Evolutionary conservation across 2,329 filamentous ascomycete genomes (phyloP).

Genomic region (Rugonectria rugulosa): DNA sequence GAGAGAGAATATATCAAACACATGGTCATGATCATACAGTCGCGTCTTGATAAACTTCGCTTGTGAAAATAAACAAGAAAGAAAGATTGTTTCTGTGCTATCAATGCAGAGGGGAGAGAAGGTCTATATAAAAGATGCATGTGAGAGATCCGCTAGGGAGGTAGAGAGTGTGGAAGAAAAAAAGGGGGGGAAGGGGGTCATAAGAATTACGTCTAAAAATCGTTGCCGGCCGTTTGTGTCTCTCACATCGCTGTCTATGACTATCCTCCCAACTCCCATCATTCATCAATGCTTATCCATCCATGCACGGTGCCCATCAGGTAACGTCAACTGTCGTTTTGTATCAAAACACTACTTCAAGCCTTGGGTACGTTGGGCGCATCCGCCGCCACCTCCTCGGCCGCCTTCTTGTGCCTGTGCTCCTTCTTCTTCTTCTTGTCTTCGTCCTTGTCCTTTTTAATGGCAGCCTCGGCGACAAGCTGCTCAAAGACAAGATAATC

Average conservation of each 20-base stretch:
- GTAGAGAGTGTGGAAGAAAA: constrained; percentile 10
- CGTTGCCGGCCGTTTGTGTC: constrained; percentile 32
- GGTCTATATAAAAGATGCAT: not conserved
- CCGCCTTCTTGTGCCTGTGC: constrained; percentile 50
- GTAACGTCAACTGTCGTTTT: too few relatives aligned
- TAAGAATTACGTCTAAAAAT: constrained; percentile 40
- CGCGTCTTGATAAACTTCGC: too few relatives aligned
- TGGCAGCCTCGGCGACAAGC: constrained; percentile 93
- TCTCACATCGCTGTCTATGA: constrained; percentile 25
- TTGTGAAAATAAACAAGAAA: too few relatives aligned
- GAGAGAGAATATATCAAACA: too few relatives aligned
- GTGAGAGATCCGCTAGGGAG: not conserved
- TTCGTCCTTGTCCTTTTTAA: constrained; percentile 91
- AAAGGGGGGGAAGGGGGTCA: constrained; percentile 26
- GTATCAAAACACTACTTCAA: too few relatives aligned
- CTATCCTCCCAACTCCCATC: constrained; percentile 14
- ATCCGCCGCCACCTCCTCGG: constrained; percentile 37
- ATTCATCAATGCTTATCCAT: constrained; percentile 6
- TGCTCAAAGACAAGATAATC: constrained; percentile 99
- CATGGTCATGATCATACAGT: too few relatives aligned
- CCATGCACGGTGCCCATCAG: not conserved
- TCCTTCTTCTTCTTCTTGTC: constrained; percentile 70
- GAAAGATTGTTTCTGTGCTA: too few relatives aligned
- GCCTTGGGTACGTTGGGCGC: constrained; percentile 33
- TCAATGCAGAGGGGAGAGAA: too few relatives aligned